phyloP scores from a whole-genome alignment of 164 flowering plant species.

The Chimonanthus praecox region DNA sequence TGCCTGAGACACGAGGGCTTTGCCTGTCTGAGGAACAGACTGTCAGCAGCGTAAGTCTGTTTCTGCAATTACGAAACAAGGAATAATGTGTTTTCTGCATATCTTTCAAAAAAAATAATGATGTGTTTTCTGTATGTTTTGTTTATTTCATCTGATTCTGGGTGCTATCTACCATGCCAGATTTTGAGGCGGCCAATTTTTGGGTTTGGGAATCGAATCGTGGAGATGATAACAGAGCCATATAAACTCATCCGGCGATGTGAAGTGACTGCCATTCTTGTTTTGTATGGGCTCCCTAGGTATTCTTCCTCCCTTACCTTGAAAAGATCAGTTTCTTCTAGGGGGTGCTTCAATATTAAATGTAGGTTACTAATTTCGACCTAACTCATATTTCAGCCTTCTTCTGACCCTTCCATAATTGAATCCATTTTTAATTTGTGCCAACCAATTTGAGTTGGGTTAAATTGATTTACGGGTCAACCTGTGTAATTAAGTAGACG shows the following conservation, averaged over 20 bases:
- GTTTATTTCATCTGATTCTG: not conserved
- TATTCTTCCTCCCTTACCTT: slow-evolving; percentile 14
- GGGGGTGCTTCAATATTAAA: too few relatives aligned
- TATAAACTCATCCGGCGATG: slow-evolving; percentile 64
- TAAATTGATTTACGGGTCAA: too few relatives aligned
- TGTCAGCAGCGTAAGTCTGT: slow-evolving; percentile 58
- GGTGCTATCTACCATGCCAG: slow-evolving; percentile 21
- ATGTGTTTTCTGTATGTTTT: not conserved
- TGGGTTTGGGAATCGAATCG: slow-evolving; percentile 53
- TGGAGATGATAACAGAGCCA: slow-evolving; percentile 87
- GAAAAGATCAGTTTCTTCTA: too few relatives aligned
- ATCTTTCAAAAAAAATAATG: not conserved
- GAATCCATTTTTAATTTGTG: too few relatives aligned
- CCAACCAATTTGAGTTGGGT: too few relatives aligned
- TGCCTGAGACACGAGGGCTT: slow-evolving; percentile 90
- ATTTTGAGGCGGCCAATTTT: slow-evolving; percentile 63
- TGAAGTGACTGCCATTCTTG: slow-evolving; percentile 96
- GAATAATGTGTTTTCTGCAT: not conserved
- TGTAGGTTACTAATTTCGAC: not conserved
- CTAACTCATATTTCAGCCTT: too few relatives aligned
- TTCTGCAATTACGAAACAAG: not conserved
- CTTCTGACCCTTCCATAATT: too few relatives aligned
- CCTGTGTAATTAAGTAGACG: too few relatives aligned
- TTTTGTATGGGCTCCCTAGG: slow-evolving; percentile 96
- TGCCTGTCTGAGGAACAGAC: slow-evolving; percentile 88